Evolutionary conservation across 495 filamentous ascomycete species (phyloP).

Genomic region (Penicillium crystallinum): DNA sequence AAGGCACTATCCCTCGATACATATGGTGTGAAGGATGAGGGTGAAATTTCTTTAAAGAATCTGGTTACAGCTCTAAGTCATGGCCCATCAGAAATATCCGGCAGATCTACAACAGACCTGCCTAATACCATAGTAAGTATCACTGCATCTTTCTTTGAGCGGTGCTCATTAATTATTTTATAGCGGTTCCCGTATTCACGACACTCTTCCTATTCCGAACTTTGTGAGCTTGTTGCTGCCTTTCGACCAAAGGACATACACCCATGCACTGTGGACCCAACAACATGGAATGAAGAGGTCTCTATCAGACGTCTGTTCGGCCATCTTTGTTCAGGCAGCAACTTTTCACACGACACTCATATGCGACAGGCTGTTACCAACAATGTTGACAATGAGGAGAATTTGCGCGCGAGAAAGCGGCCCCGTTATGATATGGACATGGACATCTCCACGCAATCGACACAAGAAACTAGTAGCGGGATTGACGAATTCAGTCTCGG

Average conservation of each 20-base stretch:
- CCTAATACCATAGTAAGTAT: constrained; percentile 21
- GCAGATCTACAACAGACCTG: not conserved
- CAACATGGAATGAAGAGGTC: constrained; percentile 55
- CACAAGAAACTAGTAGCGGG: constrained; percentile 5
- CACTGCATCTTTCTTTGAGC: not conserved
- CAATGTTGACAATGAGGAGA: constrained; percentile 15
- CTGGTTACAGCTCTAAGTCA: constrained; percentile 36
- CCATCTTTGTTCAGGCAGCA: constrained; percentile 52
- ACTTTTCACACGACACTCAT: constrained; percentile 61
- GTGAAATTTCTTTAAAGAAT: constrained; percentile 42
- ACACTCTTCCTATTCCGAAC: constrained; percentile 80
- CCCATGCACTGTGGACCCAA: constrained; percentile 72
- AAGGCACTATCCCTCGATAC: constrained; percentile 37
- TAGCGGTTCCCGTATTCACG: constrained; percentile 79
- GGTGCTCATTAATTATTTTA: not conserved
- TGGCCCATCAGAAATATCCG: constrained; percentile 2
- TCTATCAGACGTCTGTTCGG: constrained; percentile 68
- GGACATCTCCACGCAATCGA: constrained; percentile 20
- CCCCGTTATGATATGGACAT: constrained; percentile 20
- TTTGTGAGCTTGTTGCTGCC: constrained; percentile 61
- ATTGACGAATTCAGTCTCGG: constrained; percentile 5
- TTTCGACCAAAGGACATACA: constrained; percentile 75
- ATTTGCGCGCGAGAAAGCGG: constrained; percentile 22
- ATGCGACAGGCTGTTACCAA: constrained; percentile 43
- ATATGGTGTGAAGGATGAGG: constrained; percentile 34